Base-by-base conservation (phyloP, 75 land plant genomes). In the Pseudotsuga menziesii region DNA sequence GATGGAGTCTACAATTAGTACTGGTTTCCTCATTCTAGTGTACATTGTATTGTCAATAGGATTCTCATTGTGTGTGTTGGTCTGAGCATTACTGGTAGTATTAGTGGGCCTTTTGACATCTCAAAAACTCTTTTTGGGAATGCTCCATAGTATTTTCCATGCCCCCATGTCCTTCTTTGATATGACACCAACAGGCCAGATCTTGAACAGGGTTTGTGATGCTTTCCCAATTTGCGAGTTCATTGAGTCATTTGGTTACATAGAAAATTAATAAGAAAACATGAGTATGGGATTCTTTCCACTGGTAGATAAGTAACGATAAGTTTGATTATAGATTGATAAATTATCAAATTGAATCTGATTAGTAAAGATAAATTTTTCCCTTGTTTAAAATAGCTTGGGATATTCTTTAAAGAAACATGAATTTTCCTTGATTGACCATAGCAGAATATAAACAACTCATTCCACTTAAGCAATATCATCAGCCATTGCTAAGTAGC, bases 161-260 rank as follows among this genome's bases (percentile, higher is more conserved):
- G 91, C 98, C 35, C 99, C 99, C 25, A 97, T 97, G 93, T 81
- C 93, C 29, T 96, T 96, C 83, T 96, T 96, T 72, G 99, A 96
- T 78, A 90, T 90, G 11, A 96, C 99, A 11, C 99, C 99, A 27
- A 83, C 91, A 19, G 99, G 99, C 76, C 84, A 97, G 69, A 94
- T 96, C 66, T 79, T 96, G 67, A 96, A 88, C 67, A 83, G 99
- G 83, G 98, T 96, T 71, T 83, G 92, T 82, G 27, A 56, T 52
- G 26, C 26, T 61, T 48, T 44, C 56, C 13, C 32, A 44, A 22
- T 39, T 19, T 36, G 1, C 69, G 11, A 32, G 4, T 76, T 35
- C 7, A 22, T 36, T 3, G 11, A 58, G 14, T 76, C 6, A n/a
- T 58, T 76, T 20, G 20, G 16, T 12, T 36, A 35, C 41, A 64